Percentiles rank a stretch among this genome's conserved stretches.
Conservation (phyloP, 2,329 filamentous ascomycete species). For the Ceratocystis ficicola region DNA sequence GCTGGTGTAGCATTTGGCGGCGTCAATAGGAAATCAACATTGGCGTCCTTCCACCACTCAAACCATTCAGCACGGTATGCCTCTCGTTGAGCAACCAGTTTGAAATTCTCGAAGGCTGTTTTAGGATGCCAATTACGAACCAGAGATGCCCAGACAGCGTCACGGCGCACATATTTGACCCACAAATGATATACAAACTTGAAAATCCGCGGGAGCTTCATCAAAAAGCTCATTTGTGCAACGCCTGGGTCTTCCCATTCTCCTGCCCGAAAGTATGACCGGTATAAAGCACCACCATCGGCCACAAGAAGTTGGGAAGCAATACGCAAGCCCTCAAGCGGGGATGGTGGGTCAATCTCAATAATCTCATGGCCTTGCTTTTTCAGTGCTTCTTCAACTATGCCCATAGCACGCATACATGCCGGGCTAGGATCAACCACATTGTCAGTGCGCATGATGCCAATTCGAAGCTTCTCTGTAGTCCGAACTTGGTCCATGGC, state of each 20-base stretch:
- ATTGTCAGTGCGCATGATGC: constrained; percentile 64
- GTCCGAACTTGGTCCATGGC: constrained; percentile 46
- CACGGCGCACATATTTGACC: constrained; percentile 69
- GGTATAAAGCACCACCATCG: constrained; percentile 71
- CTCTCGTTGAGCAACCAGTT: constrained; percentile 65
- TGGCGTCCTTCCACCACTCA: constrained; percentile 65
- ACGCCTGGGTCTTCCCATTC: constrained; percentile 74
- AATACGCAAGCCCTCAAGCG: constrained; percentile 63
- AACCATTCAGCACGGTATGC: constrained; percentile 67
- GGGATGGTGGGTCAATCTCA: constrained; percentile 50
- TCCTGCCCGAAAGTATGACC: constrained; percentile 60
- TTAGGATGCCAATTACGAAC: constrained; percentile 62
- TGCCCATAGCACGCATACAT: constrained; percentile 62
- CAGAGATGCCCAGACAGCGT: constrained; percentile 66
- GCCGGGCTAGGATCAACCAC: constrained; percentile 81
- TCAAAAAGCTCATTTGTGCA: constrained; percentile 60
- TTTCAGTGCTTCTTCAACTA: constrained; percentile 55
- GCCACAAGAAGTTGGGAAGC: constrained; percentile 72
- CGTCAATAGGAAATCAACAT: constrained; percentile 66
- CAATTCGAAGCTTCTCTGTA: constrained; percentile 56
- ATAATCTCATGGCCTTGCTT: constrained; percentile 64
- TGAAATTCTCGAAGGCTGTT: constrained; percentile 68
- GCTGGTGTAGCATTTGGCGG: constrained; percentile 87
- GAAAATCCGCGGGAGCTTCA: constrained; percentile 57
- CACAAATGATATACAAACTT: constrained; percentile 83